Conservation (phyloP, 768 basidiomycete species). For the Russula sp. region DNA sequence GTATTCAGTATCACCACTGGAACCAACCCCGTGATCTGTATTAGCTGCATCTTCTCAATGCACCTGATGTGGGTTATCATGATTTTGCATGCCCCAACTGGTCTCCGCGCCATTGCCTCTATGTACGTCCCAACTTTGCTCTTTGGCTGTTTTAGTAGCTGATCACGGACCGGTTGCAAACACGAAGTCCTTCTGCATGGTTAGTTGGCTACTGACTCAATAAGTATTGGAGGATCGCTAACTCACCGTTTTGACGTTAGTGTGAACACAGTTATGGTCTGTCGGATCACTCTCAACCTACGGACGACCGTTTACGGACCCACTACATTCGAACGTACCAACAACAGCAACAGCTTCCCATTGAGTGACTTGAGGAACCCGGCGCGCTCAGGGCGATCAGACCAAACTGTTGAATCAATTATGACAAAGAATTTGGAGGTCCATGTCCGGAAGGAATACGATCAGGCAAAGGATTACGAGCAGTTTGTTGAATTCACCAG, state of each 20-base stretch:
- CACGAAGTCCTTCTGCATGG: conserved; percentile 28
- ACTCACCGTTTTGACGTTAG: conserved; percentile 5
- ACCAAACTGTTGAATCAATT: not conserved
- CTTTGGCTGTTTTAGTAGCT: not conserved
- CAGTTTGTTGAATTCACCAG: not conserved
- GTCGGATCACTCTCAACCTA: conserved; percentile 30
- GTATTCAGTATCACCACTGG: not conserved
- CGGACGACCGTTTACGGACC: conserved; percentile 28
- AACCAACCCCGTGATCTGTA: not conserved
- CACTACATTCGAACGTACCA: conserved; percentile 16
- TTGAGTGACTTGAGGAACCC: conserved; percentile 14
- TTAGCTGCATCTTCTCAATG: conserved; percentile 29
- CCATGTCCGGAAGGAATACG: conserved; percentile 19
- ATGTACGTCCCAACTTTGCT: conserved; percentile 19
- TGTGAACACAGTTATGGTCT: conserved; percentile 27
- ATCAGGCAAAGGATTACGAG: conserved; percentile 1
- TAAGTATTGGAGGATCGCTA: not conserved
- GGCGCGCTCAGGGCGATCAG: conserved; percentile 2
- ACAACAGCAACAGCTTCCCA: conserved; percentile 13
- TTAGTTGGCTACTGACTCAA: not conserved
- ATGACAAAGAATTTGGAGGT: conserved; percentile 16
- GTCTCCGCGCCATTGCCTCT: conserved; percentile 28
- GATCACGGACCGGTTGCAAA: not conserved
- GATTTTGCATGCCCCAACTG: conserved; percentile 29
- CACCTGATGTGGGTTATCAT: conserved; percentile 29